Evolutionary conservation across 345 rosid genomes (phyloP).

Genomic region (Moricandia moricandioides): DNA sequence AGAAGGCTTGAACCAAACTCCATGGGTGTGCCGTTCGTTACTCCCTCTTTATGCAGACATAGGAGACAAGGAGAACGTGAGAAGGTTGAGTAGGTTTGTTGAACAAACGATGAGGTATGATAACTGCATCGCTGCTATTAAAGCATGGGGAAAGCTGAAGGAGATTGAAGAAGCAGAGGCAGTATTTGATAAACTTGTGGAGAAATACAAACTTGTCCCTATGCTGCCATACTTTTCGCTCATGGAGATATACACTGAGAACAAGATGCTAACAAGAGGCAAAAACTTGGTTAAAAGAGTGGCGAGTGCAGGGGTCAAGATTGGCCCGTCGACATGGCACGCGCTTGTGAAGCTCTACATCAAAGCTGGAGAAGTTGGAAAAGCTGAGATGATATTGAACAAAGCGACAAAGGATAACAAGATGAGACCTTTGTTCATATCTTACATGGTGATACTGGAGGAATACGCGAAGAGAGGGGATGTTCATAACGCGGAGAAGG

Average conservation of each 20-base stretch:
- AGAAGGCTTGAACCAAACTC: conserved; percentile 51
- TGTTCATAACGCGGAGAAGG: conserved; percentile 74
- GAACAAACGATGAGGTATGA: conserved; percentile 46
- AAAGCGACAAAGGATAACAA: conserved; percentile 53
- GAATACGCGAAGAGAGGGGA: conserved; percentile 74
- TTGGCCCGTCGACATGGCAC: conserved; percentile 79
- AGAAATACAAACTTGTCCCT: conserved; percentile 46
- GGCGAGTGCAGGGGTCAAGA: conserved; percentile 57
- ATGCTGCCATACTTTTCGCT: conserved; percentile 51
- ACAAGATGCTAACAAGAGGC: conserved; percentile 73
- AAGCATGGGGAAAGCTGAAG: conserved; percentile 82
- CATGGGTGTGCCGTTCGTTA: conserved; percentile 53
- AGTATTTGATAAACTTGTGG: conserved; percentile 50
- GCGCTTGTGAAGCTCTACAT: conserved; percentile 68
- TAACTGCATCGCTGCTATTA: conserved; percentile 63
- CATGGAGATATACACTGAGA: conserved; percentile 65
- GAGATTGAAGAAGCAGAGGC: conserved; percentile 70
- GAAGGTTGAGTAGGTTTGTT: conserved; percentile 67
- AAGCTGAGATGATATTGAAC: conserved; percentile 64
- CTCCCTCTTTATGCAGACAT: conserved; percentile 76
- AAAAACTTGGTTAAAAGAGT: conserved; percentile 62
- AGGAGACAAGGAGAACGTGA: conserved; percentile 70
- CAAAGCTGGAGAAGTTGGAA: conserved; percentile 76
- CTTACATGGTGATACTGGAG: conserved; percentile 63
- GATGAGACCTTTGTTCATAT: conserved; percentile 57